Evolutionary conservation across 768 basidiomycete genomes (phyloP).

Genomic region (Serendipita indica): DNA sequence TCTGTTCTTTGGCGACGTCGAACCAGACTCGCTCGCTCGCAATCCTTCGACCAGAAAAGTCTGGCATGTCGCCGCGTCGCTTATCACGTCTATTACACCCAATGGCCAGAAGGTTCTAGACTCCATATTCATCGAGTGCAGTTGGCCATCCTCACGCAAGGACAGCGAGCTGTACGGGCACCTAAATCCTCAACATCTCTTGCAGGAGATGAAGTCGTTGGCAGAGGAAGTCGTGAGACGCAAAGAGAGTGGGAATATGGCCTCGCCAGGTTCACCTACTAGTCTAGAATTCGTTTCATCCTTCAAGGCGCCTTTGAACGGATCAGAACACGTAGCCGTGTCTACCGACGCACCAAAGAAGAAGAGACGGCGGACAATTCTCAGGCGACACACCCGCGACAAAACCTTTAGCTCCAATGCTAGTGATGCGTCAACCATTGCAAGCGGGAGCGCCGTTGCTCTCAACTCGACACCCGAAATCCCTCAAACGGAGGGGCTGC

Average conservation of each 20-base stretch:
- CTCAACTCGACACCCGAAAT: background rate
- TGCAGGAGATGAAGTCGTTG: slow-evolving; percentile 54
- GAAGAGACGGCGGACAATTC: background rate
- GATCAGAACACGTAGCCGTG: background rate
- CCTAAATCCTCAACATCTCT: slow-evolving; percentile 65
- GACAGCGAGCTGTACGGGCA: slow-evolving; percentile 69
- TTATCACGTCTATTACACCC: slow-evolving; percentile 28
- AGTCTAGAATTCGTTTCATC: slow-evolving; percentile 22
- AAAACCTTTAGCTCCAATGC: background rate
- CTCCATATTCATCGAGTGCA: slow-evolving; percentile 91
- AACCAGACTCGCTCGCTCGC: slow-evolving; percentile 61
- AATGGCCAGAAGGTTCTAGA: slow-evolving; percentile 37
- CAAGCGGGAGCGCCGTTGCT: background rate
- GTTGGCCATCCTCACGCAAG: slow-evolving; percentile 59
- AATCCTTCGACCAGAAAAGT: slow-evolving; percentile 49
- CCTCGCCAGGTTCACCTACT: slow-evolving; percentile 24
- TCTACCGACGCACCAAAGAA: background rate
- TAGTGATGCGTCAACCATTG: background rate
- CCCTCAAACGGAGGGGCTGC: background rate
- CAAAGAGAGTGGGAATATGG: background rate
- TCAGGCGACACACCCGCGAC: slow-evolving; percentile 9
- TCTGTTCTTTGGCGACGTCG: slow-evolving; percentile 90
- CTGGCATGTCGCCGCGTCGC: slow-evolving; percentile 70
- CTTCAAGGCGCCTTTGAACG: slow-evolving; percentile 22
- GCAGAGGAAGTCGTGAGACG: slow-evolving; percentile 44